Evolutionary conservation across 352 stramenopile genomes (phyloP).

Genomic region (Plasmopara viticola): DNA sequence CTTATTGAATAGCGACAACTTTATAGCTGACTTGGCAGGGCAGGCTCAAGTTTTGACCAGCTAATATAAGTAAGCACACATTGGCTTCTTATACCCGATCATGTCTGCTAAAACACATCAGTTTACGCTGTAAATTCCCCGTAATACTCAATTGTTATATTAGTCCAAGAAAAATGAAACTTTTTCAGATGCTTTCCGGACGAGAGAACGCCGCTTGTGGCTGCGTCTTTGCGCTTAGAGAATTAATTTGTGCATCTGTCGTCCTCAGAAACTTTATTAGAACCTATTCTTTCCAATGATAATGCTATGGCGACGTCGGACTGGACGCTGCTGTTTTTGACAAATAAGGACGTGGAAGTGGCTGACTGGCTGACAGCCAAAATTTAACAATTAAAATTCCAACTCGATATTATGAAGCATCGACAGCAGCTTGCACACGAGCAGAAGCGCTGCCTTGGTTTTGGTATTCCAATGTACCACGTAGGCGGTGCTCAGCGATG

Average conservation of each 20-base stretch:
- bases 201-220: constrained; percentile 39
- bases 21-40: no score
- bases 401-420: constrained; percentile 61
- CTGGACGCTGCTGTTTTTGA: constrained; percentile 61
- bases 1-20: no score
- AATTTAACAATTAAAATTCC: no score
- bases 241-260: not conserved
- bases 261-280: not conserved
- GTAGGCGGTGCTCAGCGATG: constrained; percentile 3
- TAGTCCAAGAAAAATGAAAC: not conserved
- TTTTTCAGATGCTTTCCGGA: constrained; percentile 18
- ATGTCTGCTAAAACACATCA: not conserved
- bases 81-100: no score
- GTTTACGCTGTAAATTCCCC: not conserved
- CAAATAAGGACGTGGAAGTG: constrained; percentile 80
- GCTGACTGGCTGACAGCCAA: constrained; percentile 50
- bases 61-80: no score
- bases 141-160: not conserved
- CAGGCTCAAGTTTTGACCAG: no score
- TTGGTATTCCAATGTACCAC: constrained; percentile 34
- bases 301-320: constrained; percentile 18
- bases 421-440: constrained; percentile 40
- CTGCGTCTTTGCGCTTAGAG: constrained; percentile 9
- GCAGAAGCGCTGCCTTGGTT: constrained; percentile 29
- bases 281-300: constrained; percentile 2